A percentile compares a stretch with the other conserved stretches of the same genome.
These are phyloP conservation scores for Ustilago tritici DNA, from an alignment of 1,284 basidiomycete species.

Conservation along the genomic window DNA sequence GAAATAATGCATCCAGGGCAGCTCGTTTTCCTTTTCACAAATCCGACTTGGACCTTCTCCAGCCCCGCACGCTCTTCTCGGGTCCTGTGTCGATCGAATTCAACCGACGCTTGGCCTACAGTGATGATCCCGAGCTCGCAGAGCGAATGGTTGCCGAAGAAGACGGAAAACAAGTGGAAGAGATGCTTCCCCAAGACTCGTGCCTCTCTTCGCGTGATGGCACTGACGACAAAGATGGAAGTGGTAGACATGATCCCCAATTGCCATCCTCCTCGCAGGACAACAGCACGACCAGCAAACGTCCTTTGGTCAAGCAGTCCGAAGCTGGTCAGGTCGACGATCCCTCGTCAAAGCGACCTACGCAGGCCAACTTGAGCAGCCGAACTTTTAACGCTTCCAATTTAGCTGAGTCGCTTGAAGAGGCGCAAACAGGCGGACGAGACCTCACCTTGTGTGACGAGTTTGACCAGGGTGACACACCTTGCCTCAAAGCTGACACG, in stretches of 20 bases:
- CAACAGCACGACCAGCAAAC: not conserved
- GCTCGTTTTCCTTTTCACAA: not conserved
- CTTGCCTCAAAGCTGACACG: too few relatives aligned
- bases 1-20: not conserved
- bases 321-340: not conserved
- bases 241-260: not conserved
- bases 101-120: conserved; percentile 10
- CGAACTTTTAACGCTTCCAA: too few relatives aligned
- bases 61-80: not conserved
- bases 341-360: too few relatives aligned
- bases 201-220: not conserved
- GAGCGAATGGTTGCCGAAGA: conserved; percentile 2
- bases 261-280: not conserved
- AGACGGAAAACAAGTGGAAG: not conserved
- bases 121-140: not conserved
- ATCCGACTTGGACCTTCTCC: conserved; percentile 4
- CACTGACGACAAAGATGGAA: not conserved
- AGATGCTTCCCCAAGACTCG: not conserved
- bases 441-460: too few relatives aligned
- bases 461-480: too few relatives aligned
- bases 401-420: too few relatives aligned
- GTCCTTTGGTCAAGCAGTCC: conserved; percentile 3
- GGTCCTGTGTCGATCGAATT: conserved; percentile 3
- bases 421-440: too few relatives aligned
- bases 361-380: too few relatives aligned